Conservation (phyloP, 345 rosid species). For the Aethionema arabicum region DNA sequence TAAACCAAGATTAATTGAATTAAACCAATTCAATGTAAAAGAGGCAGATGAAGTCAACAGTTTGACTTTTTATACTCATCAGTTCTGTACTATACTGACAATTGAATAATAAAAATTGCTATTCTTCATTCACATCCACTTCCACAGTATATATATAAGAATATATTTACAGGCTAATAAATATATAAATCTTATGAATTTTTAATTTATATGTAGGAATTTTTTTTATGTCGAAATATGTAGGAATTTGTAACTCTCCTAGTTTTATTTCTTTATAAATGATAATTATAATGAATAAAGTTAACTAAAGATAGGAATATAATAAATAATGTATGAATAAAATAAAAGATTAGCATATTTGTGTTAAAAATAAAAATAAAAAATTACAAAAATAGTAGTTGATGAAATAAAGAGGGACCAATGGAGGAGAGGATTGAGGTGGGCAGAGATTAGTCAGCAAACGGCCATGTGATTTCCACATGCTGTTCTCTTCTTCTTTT, state of each 20-base stretch:
- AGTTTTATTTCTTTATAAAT: too few species aligned
- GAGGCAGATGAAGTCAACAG: slow-evolving; percentile 26
- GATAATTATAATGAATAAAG: too few species aligned
- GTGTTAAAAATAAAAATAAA: too few species aligned
- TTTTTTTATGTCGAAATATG: too few species aligned
- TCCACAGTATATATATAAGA: not conserved
- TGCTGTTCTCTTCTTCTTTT: slow-evolving; percentile 34
- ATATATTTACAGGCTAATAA: too few species aligned
- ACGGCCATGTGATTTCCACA: slow-evolving; percentile 39
- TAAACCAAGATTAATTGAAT: slow-evolving; percentile 5
- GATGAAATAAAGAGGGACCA: slow-evolving; percentile 7
- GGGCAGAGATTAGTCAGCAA: slow-evolving; percentile 39
- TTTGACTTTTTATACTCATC: slow-evolving; percentile 29
- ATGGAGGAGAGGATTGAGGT: slow-evolving; percentile 35
- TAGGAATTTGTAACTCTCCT: too few species aligned
- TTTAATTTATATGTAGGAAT: too few species aligned
- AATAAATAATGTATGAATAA: too few species aligned
- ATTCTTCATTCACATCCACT: slow-evolving; percentile 33
- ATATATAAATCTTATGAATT: too few species aligned
- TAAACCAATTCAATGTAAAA: not conserved
- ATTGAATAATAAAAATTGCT: slow-evolving; percentile 26
- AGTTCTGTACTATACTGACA: slow-evolving; percentile 25
- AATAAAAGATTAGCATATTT: too few species aligned
- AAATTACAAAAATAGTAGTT: too few species aligned
- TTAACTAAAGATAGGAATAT: too few species aligned